phyloP scores from a whole-genome alignment of 2,329 filamentous ascomycete species.

The Fusarium sp. region DNA sequence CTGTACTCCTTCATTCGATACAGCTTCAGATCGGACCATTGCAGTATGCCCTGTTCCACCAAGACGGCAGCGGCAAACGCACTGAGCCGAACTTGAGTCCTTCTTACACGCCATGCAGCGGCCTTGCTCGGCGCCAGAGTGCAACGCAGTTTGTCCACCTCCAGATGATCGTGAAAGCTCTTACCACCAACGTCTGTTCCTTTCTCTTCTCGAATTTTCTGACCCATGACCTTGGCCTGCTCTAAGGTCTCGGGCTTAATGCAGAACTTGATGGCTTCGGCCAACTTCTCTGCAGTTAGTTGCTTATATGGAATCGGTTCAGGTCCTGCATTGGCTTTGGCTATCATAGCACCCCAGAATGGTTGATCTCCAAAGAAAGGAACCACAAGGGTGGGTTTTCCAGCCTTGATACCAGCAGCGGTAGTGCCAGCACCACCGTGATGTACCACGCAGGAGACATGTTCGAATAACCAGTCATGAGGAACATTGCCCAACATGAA shows the following conservation, averaged over 20 bases:
- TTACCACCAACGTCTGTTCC: constrained; percentile 72
- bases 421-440: constrained; percentile 91
- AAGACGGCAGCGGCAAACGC: constrained; percentile 77
- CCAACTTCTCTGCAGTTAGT: constrained; percentile 73
- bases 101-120: constrained; percentile 80
- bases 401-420: constrained; percentile 83
- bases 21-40: constrained; percentile 78
- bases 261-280: constrained; percentile 70
- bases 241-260: constrained; percentile 68
- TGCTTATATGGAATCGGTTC: constrained; percentile 75
- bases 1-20: constrained; percentile 73
- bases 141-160: constrained; percentile 75
- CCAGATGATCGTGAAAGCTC: constrained; percentile 77
- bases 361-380: constrained; percentile 90
- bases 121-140: constrained; percentile 72
- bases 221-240: constrained; percentile 67
- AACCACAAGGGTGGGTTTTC: constrained; percentile 83
- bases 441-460: constrained; percentile 84
- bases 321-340: constrained; percentile 77
- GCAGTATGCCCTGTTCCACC: constrained; percentile 70
- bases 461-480: constrained; percentile 89
- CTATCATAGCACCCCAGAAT: constrained; percentile 84
- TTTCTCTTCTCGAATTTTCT: constrained; percentile 73
- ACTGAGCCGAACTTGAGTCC: constrained; percentile 74
- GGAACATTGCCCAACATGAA: constrained; percentile 88